phyloP scores from a whole-genome alignment of 495 filamentous ascomycete species.

The Aspergillus diversus region DNA sequence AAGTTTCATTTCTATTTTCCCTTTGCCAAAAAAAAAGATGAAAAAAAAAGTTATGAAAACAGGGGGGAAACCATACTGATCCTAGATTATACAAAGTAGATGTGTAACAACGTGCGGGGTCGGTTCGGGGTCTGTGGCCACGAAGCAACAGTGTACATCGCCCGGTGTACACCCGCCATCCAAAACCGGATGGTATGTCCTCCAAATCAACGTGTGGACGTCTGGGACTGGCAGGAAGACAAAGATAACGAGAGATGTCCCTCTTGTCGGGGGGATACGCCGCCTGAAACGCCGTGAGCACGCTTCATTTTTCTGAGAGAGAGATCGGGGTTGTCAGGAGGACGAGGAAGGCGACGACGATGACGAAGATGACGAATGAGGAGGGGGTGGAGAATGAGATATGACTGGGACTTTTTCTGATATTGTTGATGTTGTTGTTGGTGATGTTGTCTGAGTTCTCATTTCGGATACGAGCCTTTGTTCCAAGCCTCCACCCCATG shows the following conservation, averaged over 20 bases:
- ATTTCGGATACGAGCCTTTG: constrained; percentile 21
- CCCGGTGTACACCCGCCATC: constrained; percentile 25
- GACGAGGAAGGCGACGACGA: not conserved
- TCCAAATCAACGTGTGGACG: constrained; percentile 25
- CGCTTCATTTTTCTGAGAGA: not conserved
- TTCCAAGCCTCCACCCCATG: constrained; percentile 27
- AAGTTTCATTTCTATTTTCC: not conserved
- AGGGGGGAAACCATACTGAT: not conserved
- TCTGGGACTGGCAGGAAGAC: constrained; percentile 32
- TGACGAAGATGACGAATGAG: not conserved
- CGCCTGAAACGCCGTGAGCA: constrained; percentile 27
- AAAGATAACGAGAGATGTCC: constrained; percentile 25
- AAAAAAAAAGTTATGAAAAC: constrained; percentile 2
- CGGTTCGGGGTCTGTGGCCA: constrained; percentile 27
- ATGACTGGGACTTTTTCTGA: constrained; percentile 1
- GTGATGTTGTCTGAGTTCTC: constrained; percentile 3
- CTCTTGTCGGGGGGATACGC: constrained; percentile 26
- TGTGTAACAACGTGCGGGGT: constrained; percentile 30
- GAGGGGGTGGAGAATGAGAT: not conserved
- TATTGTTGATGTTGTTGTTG: no score
- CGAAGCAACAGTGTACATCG: constrained; percentile 30
- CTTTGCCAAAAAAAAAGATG: not conserved
- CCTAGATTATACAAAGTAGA: constrained; percentile 8
- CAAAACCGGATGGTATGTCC: constrained; percentile 26
- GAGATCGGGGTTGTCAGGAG: not conserved